These are phyloP conservation scores for Alnus glutinosa DNA, from an alignment of 306 rosid species.

Conservation along the genomic window DNA sequence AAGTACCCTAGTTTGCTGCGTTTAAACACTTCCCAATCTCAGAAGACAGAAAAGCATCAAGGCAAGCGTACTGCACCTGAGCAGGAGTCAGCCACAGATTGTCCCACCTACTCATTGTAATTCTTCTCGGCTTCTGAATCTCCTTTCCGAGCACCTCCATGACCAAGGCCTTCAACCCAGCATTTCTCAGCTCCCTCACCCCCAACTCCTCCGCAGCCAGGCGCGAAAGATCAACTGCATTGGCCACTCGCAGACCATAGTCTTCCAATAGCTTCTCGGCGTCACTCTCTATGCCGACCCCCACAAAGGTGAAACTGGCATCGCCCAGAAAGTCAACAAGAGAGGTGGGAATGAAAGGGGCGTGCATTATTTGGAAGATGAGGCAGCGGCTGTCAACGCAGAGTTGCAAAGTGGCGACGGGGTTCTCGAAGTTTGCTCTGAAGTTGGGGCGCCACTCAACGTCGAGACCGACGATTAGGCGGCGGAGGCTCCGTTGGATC, in stretches of 20 bases:
- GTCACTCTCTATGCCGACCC: slow-evolving; percentile 45
- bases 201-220: slow-evolving; percentile 22
- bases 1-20: not conserved
- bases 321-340: slow-evolving; percentile 35
- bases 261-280: slow-evolving; percentile 36
- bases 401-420: slow-evolving; percentile 44
- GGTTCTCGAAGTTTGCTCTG: slow-evolving; percentile 10
- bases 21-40: slow-evolving; percentile 37
- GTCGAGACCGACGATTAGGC: slow-evolving; percentile 47
- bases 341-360: slow-evolving; percentile 25
- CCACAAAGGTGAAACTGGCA: slow-evolving; percentile 29
- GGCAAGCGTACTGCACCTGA: slow-evolving; percentile 53
- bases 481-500: slow-evolving; percentile 15
- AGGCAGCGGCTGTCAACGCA: slow-evolving; percentile 42
- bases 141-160: slow-evolving; percentile 32
- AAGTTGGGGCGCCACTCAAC: slow-evolving; percentile 52
- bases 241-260: slow-evolving; percentile 29
- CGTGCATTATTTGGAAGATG: slow-evolving; percentile 33
- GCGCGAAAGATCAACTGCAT: slow-evolving; percentile 33
- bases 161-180: slow-evolving; percentile 47
- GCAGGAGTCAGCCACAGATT: slow-evolving; percentile 32
- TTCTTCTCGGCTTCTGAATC: slow-evolving; percentile 39
- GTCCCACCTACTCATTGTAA: slow-evolving; percentile 58
- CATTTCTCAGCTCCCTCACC: slow-evolving; percentile 18
- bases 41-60: slow-evolving; percentile 52